Base-by-base conservation (phyloP, 139 green algal genomes). In the Marvania coccoides region DNA sequence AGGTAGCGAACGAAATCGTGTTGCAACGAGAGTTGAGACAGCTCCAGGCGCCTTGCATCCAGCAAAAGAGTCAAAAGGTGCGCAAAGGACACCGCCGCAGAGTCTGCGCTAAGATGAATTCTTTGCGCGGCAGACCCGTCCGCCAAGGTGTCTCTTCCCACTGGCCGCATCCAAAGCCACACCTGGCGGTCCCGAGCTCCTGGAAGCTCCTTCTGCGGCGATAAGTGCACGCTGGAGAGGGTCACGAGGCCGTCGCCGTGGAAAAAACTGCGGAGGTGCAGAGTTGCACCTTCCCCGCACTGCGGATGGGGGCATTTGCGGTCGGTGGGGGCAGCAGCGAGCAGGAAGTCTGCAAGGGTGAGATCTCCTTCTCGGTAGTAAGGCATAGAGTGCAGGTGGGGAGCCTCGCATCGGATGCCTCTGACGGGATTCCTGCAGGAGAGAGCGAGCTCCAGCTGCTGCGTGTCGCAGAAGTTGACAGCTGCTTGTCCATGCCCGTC, bases 1-100 rank as follows among this genome's bases (percentile, higher is more conserved):
- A 96, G 83, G 78, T 92, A 96, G 15, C 82, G 80, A 38, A 92
- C 85, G 66, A 84, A 90, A 62, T 84, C 79, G 6, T 62, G 33
- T 51, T 88, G 76, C 58, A 93, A 74, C 19, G 61, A 71, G 34
- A 64, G 61, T 3, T 79, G 81, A 19, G 75, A 79, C 30, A 86
- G 34, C 28, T 79, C 47, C 24, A 92, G 69, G 34, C 61, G 51
- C 19, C 82, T 69, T 13, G 73, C 65, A 24, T 78, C 71, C 40
- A 78, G 64, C 60, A 80, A 59, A 39, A 87, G 48, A 28, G 76
- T 65, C 35, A 93, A 71, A 61, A 90, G 85, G 63, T 81, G 63
- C 23, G 79, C 87, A n/a, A 93, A 82, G 23, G 83, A 92, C 28
- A 94, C 63, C 77, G 75, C 84, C 42, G 63, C 66, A 2, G 84